These are phyloP conservation scores for Talaromyces nanjingensis DNA, from an alignment of 495 filamentous ascomycete species.

Conservation along the genomic window DNA sequence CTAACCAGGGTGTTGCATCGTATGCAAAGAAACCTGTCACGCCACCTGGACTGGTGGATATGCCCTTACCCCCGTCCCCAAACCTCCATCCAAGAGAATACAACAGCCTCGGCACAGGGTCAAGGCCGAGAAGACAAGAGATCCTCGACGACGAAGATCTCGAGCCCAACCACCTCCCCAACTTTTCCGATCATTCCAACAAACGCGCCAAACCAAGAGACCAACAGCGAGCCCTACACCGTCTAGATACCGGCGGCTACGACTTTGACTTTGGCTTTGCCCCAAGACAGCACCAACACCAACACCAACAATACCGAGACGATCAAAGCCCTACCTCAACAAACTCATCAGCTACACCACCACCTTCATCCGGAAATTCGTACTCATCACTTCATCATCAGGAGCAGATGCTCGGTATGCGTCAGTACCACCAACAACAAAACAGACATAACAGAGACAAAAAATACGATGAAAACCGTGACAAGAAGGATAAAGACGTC, in stretches of 20 bases:
- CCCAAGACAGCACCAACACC: neutral
- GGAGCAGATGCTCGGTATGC: neutral
- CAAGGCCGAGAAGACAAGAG: neutral
- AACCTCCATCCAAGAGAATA: neutral
- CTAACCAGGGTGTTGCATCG: neutral
- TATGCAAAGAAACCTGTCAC: neutral
- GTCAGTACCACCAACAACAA: constrained; percentile 1
- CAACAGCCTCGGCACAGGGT: neutral
- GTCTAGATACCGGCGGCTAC: neutral
- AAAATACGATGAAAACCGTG: neutral
- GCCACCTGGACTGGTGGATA: neutral
- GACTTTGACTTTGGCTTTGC: neutral
- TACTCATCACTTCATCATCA: neutral
- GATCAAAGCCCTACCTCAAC: neutral
- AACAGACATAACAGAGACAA: neutral
- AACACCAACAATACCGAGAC: neutral
- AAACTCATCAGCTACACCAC: neutral
- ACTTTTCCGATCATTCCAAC: neutral
- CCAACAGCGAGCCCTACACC: neutral
- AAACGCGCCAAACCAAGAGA: neutral
- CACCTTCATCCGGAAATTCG: neutral
- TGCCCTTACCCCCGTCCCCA: constrained; percentile 4
- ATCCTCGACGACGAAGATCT: neutral
- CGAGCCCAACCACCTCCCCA: neutral
- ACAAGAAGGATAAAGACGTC: neutral